Percentiles rank a stretch among this genome's conserved stretches.
These are phyloP conservation scores for Pythium vanterpoolii DNA, from an alignment of 352 stramenopile species.

Conservation along the genomic window DNA sequence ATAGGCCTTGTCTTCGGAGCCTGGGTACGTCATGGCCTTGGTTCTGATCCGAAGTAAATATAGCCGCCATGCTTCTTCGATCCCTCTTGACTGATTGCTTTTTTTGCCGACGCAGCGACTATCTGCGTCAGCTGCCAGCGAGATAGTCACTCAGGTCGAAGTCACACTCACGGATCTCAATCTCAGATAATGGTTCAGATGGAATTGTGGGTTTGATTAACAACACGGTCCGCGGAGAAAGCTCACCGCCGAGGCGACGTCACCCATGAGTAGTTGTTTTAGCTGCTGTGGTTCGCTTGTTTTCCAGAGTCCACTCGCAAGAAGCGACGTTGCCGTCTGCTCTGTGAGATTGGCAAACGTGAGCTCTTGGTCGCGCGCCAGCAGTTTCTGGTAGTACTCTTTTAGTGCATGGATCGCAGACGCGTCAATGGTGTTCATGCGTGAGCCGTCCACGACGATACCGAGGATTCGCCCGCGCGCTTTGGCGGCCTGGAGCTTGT, in stretches of 20 bases:
- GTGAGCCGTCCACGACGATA: slow-evolving; percentile 30
- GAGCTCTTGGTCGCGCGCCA: slow-evolving; percentile 18
- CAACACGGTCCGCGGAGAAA: neutral
- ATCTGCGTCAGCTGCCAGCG: too few relatives aligned
- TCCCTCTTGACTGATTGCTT: neutral
- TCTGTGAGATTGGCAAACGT: slow-evolving; percentile 26
- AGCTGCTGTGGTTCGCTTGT: neutral
- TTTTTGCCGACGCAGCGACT: neutral
- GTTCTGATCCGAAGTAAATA: neutral
- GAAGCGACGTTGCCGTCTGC: slow-evolving; percentile 21
- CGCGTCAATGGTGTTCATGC: slow-evolving; percentile 31
- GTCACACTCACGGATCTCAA: neutral
- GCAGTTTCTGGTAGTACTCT: slow-evolving; percentile 26
- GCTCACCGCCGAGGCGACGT: neutral
- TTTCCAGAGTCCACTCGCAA: slow-evolving; percentile 23
- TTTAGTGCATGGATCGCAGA: slow-evolving; percentile 24
- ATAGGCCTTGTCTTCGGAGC: neutral
- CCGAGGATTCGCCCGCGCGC: slow-evolving; percentile 24
- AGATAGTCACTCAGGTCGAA: too few relatives aligned
- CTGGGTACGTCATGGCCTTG: too few relatives aligned
- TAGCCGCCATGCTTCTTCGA: neutral
- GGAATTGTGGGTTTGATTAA: neutral
- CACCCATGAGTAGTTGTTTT: slow-evolving; percentile 4
- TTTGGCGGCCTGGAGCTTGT: slow-evolving; percentile 33
- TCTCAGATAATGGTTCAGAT: neutral